These are phyloP conservation scores for Hypoxylon sp. DNA, from an alignment of 2,329 filamentous ascomycete species.

Conservation along the genomic window DNA sequence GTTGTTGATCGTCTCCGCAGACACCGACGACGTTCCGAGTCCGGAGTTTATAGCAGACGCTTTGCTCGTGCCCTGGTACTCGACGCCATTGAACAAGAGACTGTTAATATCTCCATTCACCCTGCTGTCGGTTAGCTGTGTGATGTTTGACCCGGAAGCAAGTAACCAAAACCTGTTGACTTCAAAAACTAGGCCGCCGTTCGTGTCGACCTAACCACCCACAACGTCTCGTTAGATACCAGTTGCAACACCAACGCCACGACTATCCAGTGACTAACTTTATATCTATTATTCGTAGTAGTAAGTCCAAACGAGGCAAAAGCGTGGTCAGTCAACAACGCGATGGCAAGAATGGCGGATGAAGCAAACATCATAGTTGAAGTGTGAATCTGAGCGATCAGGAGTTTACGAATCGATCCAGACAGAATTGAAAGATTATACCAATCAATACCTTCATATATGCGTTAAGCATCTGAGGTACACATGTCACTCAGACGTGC, in stretches of 20 bases:
- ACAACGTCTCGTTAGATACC: neutral
- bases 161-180: constrained; percentile 16
- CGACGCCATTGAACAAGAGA: constrained; percentile 22
- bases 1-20: constrained; percentile 18
- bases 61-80: constrained; percentile 26
- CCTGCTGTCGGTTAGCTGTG: constrained; percentile 8
- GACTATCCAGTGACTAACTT: constrained; percentile 11
- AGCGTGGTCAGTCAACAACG: constrained; percentile 4
- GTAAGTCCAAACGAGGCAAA: constrained; percentile 25
- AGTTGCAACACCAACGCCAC: neutral
- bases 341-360: constrained; percentile 2
- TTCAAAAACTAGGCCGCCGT: constrained; percentile 28
- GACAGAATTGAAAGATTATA: neutral
- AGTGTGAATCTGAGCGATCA: neutral
- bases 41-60: constrained; percentile 29
- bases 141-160: neutral
- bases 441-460: neutral
- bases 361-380: constrained; percentile 13
- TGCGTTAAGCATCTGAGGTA: too few relatives aligned
- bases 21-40: constrained; percentile 23
- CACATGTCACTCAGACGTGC: neutral
- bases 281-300: constrained; percentile 20
- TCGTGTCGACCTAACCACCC: constrained; percentile 24
- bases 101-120: constrained; percentile 27
- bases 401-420: too few relatives aligned